These are phyloP conservation scores for Hyphodiscus hymeniophilus DNA, from an alignment of 495 filamentous ascomycete genomes.

Conservation along the genomic window DNA sequence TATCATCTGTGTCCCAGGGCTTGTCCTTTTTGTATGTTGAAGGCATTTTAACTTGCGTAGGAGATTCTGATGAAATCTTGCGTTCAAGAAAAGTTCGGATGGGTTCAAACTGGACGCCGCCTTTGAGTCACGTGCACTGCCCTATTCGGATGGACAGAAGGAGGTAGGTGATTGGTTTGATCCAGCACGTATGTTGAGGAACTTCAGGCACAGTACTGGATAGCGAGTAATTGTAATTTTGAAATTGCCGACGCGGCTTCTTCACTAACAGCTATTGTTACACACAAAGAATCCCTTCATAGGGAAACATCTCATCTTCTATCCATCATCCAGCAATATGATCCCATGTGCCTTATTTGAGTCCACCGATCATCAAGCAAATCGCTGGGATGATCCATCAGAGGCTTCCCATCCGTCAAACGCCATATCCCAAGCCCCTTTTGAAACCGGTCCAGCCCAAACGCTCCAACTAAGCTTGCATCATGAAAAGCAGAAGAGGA, in stretches of 20 bases:
- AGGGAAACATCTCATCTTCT: background rate
- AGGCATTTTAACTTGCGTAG: slow-evolving; percentile 52
- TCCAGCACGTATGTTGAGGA: too few relatives aligned
- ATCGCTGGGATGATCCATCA: background rate
- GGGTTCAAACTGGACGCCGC: too few relatives aligned
- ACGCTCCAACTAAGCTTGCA: slow-evolving; percentile 9
- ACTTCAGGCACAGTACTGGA: too few relatives aligned
- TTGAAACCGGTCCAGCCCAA: slow-evolving; percentile 11
- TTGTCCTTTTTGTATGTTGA: slow-evolving; percentile 92
- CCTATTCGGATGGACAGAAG: too few relatives aligned
- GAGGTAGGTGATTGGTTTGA: too few relatives aligned
- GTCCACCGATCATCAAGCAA: background rate
- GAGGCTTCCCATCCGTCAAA: background rate
- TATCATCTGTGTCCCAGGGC: slow-evolving; percentile 95
- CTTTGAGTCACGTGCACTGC: too few relatives aligned
- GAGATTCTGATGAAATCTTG: slow-evolving; percentile 7
- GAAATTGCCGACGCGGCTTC: slow-evolving; percentile 13
- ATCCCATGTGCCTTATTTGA: background rate
- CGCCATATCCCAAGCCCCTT: slow-evolving; percentile 18
- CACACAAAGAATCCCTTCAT: slow-evolving; percentile 1
- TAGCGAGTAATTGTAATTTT: slow-evolving; percentile 1
- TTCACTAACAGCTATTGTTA: slow-evolving; percentile 11
- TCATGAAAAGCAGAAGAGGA: background rate
- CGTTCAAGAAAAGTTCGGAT: slow-evolving; percentile 10
- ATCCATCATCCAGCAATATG: slow-evolving; percentile 7